A percentile compares a stretch with the other conserved stretches of the same genome.
Evolutionary conservation across 306 rosid species (phyloP).

Genomic region (Fragaria ananassa): DNA sequence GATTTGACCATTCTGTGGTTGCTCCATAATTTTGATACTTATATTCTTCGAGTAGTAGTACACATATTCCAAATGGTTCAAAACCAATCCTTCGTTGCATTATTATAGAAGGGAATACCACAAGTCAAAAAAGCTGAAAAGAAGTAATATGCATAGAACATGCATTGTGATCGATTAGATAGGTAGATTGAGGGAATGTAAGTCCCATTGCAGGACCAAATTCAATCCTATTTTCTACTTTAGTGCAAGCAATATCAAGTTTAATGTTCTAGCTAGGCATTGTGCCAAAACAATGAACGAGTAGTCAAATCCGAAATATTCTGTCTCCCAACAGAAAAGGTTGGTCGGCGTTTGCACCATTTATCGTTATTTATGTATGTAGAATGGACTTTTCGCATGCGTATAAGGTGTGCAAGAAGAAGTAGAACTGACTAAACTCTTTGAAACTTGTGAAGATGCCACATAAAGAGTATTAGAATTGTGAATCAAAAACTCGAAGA

Average conservation of each 20-base stretch:
- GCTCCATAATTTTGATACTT: conserved; percentile 20
- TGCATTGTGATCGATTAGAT: not conserved
- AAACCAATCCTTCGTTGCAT: conserved; percentile 5
- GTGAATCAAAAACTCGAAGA: not conserved
- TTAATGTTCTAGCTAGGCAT: not conserved
- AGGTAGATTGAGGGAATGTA: not conserved
- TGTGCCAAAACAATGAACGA: not conserved
- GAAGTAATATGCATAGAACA: not conserved
- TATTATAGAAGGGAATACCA: not conserved
- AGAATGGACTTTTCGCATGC: no score
- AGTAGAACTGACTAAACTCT: no score
- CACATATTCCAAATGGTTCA: conserved; percentile 27
- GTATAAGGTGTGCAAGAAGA: no score
- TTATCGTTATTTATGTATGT: no score
- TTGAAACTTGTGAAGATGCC: no score
- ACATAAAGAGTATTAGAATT: no score
- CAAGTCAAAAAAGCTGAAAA: not conserved
- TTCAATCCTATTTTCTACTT: not conserved
- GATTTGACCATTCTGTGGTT: conserved; percentile 25
- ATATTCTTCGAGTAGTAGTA: conserved; percentile 13
- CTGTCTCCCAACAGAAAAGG: not conserved
- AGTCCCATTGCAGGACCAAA: not conserved
- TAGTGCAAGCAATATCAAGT: not conserved
- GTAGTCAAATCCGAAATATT: not conserved
- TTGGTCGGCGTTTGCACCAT: no score